Evolutionary conservation across 2,329 filamentous ascomycete genomes (phyloP).

Genomic region (Beauveria sp.): DNA sequence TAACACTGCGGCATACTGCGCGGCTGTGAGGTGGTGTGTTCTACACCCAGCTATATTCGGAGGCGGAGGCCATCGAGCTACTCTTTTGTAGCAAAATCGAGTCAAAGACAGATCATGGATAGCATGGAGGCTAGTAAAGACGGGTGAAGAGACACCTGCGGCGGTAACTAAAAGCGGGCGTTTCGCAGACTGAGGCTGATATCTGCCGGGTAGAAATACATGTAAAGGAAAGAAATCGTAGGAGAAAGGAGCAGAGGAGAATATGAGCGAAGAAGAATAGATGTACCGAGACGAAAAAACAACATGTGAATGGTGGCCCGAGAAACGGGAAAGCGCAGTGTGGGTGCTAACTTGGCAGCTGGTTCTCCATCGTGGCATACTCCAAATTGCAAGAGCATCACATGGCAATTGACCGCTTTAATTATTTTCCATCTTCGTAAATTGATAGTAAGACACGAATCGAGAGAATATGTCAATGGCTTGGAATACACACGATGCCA

Average conservation of each 20-base stretch:
- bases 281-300: background rate
- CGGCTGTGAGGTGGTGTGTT: conserved; percentile 5
- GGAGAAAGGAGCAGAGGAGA: background rate
- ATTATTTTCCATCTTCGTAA: too few species aligned
- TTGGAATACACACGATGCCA: background rate
- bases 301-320: background rate
- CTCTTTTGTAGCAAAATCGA: background rate
- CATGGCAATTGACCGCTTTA: too few species aligned
- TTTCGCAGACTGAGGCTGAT: background rate
- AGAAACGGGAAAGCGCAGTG: background rate
- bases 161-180: background rate
- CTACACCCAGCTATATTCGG: background rate
- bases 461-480: background rate
- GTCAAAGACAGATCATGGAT: background rate
- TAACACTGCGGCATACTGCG: background rate
- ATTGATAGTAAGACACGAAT: background rate
- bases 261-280: background rate
- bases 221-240: conserved; percentile 4
- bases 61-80: background rate
- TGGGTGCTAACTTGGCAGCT: background rate
- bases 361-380: background rate
- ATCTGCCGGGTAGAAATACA: conserved; percentile 5
- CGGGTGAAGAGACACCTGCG: background rate
- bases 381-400: background rate
- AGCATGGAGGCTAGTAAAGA: background rate